phyloP scores from a whole-genome alignment of 805 yeast genomes.

The Diddensiella caesifluorescens region DNA sequence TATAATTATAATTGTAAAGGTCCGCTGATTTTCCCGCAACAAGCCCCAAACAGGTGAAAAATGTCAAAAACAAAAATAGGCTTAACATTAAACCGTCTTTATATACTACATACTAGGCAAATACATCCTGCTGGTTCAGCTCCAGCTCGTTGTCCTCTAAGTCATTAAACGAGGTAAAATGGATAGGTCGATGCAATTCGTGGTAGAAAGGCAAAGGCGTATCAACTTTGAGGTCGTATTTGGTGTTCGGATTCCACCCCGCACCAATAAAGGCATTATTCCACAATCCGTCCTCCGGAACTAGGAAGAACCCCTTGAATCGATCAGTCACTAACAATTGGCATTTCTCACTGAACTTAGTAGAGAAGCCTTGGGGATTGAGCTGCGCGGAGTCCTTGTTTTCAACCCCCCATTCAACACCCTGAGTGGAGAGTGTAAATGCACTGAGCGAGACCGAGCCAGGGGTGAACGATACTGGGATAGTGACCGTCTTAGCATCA shows the following conservation, averaged over 20 bases:
- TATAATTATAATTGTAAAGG: no score
- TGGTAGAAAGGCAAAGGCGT: constrained; percentile 79
- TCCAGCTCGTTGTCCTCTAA: constrained; percentile 40
- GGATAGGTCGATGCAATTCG: constrained; percentile 82
- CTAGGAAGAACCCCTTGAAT: constrained; percentile 75
- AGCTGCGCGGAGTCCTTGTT: constrained; percentile 52
- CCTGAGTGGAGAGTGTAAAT: constrained; percentile 54
- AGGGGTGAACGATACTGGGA: constrained; percentile 68
- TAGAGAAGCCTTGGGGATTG: constrained; percentile 62
- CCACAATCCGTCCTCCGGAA: constrained; percentile 84
- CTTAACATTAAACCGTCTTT: neutral
- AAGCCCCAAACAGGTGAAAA: neutral
- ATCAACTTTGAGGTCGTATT: constrained; percentile 64
- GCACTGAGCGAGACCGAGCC: constrained; percentile 81
- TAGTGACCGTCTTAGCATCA: constrained; percentile 45
- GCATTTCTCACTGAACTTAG: constrained; percentile 52
- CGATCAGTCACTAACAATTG: constrained; percentile 72
- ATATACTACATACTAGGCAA: constrained; percentile 35
- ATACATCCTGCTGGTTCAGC: constrained; percentile 62
- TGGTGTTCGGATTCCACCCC: constrained; percentile 61
- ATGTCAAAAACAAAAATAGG: neutral
- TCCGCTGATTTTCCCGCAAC: no score
- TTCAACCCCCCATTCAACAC: constrained; percentile 69
- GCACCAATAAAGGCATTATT: constrained; percentile 86
- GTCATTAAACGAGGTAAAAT: constrained; percentile 70